Base-by-base conservation (phyloP, 2,329 filamentous ascomycete genomes). In the Lachnellula suecica region DNA sequence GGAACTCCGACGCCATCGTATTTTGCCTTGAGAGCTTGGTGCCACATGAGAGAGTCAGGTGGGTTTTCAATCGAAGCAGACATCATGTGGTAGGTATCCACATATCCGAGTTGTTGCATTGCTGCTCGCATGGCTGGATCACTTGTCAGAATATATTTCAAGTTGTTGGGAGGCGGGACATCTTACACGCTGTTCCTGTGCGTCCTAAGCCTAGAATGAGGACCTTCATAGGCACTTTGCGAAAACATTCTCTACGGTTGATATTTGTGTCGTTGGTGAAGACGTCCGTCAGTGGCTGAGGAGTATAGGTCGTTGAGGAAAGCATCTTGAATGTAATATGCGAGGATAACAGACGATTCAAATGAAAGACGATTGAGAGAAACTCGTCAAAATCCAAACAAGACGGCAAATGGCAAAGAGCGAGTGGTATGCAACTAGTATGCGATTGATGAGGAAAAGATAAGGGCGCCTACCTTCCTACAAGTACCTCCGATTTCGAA, bases 71-170 rank as follows among this genome's bases (percentile, higher is more conserved):
- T 81, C 53, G 79, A 83, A 59, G 80, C 82, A 62, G 79, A 84
- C 81, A 87, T 85, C 84, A 87, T 87, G 74, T 89, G 86, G 75
- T 89, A 88, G 54, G 81, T 85, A 68, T 87, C 82, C 61, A 79
- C 73, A 67, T 84, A 88, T 56, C 85, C 85, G 37, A 89, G 76
- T 61, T 82, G 74, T 64, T 84, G 79, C 66, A 89, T 78, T n/a
- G 86, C 85, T 40, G 78, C 79, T 56, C 84, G 78, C 64, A 88
- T 79, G 40, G 84, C 81, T 84, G 51, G 52, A 22, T 38, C 35
- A 17, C 19, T 20, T 23, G 27, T 20, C 27, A 17, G 24, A 47
- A 29, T 9, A 4, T 31, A 31, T 22, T 8, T 5, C 8, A 22
- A 5, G 2, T 27, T 17, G 2, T 23, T 20, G 8, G 15, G 22